Evolutionary conservation across 1,284 basidiomycete species (phyloP).

Genomic region (Phellopilus nigrolimitatus): DNA sequence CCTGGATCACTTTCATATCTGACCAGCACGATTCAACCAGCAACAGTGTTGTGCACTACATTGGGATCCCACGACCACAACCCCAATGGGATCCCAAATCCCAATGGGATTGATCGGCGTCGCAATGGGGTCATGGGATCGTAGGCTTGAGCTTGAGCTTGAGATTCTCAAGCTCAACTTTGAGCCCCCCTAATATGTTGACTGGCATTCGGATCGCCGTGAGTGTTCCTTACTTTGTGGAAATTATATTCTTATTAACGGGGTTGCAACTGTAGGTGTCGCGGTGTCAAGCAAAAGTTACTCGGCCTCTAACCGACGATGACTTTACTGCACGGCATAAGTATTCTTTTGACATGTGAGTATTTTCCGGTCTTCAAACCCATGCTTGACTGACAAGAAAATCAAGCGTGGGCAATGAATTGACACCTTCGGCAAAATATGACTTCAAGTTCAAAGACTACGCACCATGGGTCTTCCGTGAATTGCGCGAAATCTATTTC

Average conservation of each 20-base stretch:
- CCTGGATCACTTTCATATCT: no score
- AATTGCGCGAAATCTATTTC: slow-evolving; percentile 91
- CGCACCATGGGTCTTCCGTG: slow-evolving; percentile 96
- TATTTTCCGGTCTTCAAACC: slow-evolving; percentile 20
- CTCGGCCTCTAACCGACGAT: slow-evolving; percentile 76
- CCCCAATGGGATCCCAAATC: no score
- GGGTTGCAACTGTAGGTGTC: slow-evolving; percentile 65
- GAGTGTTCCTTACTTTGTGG: slow-evolving; percentile 32
- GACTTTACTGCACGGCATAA: slow-evolving; percentile 93
- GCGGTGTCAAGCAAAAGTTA: slow-evolving; percentile 92
- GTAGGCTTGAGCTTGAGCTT: no score
- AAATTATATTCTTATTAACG: slow-evolving; percentile 24
- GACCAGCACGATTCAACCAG: no score
- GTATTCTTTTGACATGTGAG: slow-evolving; percentile 95
- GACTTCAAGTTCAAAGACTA: slow-evolving; percentile 99
- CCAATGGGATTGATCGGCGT: no score
- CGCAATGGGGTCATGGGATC: no score
- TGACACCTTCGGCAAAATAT: slow-evolving; percentile 94
- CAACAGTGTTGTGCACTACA: no score
- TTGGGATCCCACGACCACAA: no score
- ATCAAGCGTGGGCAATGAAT: slow-evolving; percentile 85
- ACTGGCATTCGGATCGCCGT: slow-evolving; percentile 96
- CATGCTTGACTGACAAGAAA: slow-evolving; percentile 16
- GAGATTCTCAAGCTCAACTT: no score
- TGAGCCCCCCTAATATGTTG: no score